These are phyloP conservation scores for Linum trigynum DNA, from an alignment of 345 rosid genomes.

Conservation along the genomic window DNA sequence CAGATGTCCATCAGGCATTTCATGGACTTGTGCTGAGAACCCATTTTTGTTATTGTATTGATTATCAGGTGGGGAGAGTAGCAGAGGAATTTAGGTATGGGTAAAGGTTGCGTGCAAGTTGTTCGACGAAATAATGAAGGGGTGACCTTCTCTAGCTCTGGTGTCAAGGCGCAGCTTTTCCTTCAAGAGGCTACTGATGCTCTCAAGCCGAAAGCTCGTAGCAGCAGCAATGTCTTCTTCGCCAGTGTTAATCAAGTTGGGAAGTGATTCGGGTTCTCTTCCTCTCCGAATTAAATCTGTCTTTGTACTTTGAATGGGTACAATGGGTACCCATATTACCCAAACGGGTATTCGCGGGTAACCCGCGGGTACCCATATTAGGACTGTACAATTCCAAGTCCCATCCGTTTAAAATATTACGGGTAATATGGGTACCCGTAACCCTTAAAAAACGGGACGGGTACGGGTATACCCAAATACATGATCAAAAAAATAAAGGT, in stretches of 20 bases:
- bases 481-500: too few species aligned
- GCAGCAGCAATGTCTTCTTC: conserved; percentile 1
- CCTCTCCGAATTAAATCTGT: conserved; percentile 6
- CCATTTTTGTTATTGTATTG: neutral
- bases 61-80: neutral
- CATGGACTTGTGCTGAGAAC: too few species aligned
- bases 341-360: too few species aligned
- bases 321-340: too few species aligned
- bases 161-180: conserved; percentile 13
- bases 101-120: neutral
- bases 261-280: conserved; percentile 14
- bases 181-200: conserved; percentile 1
- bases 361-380: too few species aligned
- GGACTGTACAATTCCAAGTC: too few species aligned
- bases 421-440: too few species aligned
- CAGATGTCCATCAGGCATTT: too few species aligned
- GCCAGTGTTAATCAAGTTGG: conserved; percentile 22
- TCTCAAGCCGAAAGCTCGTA: neutral
- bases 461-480: too few species aligned
- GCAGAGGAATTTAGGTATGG: conserved; percentile 8
- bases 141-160: conserved; percentile 15
- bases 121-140: conserved; percentile 14
- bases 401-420: too few species aligned
- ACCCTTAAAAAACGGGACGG: too few species aligned
- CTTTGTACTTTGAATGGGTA: too few species aligned